Percentiles rank a stretch among this genome's conserved stretches.
Evolutionary conservation across 495 filamentous ascomycete genomes (phyloP).

Genomic region (Parachaetomium inaequale): DNA sequence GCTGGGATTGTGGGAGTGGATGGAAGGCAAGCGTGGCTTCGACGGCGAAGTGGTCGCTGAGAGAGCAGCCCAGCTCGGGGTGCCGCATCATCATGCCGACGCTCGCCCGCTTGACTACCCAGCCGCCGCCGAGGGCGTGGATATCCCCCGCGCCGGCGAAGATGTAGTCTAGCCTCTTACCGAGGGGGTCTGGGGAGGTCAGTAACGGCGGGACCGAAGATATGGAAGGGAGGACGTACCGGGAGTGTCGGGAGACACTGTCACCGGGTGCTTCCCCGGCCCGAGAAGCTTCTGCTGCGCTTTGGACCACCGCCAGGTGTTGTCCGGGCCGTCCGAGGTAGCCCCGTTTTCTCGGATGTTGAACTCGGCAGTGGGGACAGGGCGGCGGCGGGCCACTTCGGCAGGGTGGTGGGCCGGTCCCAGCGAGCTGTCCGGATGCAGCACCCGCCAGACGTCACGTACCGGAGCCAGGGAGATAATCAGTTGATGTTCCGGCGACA

Average conservation of each 20-base stretch:
- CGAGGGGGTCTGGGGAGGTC: constrained; percentile 55
- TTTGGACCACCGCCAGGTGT: constrained; percentile 91
- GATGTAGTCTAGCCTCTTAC: constrained; percentile 92
- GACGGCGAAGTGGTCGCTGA: constrained; percentile 92
- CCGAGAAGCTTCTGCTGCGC: constrained; percentile 55
- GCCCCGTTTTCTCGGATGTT: constrained; percentile 79
- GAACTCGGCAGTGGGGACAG: constrained; percentile 64
- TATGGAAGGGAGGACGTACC: constrained; percentile 9
- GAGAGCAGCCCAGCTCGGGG: constrained; percentile 72
- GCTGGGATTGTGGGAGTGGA: constrained; percentile 14
- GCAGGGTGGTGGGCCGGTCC: constrained; percentile 62
- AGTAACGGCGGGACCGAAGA: neutral
- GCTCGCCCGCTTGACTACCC: constrained; percentile 62
- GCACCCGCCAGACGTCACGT: constrained; percentile 72
- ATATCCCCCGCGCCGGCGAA: constrained; percentile 51
- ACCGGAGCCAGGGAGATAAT: constrained; percentile 77
- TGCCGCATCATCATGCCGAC: constrained; percentile 84
- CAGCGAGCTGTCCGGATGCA: constrained; percentile 76
- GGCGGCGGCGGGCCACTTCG: constrained; percentile 55
- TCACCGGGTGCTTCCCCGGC: constrained; percentile 39
- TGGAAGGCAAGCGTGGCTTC: constrained; percentile 59
- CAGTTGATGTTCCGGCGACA: constrained; percentile 80
- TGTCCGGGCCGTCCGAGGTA: constrained; percentile 79
- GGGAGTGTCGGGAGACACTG: constrained; percentile 53
- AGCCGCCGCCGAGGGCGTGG: constrained; percentile 41